Evolutionary conservation across 352 stramenopile genomes (phyloP).

Genomic region (Pythium sp.): DNA sequence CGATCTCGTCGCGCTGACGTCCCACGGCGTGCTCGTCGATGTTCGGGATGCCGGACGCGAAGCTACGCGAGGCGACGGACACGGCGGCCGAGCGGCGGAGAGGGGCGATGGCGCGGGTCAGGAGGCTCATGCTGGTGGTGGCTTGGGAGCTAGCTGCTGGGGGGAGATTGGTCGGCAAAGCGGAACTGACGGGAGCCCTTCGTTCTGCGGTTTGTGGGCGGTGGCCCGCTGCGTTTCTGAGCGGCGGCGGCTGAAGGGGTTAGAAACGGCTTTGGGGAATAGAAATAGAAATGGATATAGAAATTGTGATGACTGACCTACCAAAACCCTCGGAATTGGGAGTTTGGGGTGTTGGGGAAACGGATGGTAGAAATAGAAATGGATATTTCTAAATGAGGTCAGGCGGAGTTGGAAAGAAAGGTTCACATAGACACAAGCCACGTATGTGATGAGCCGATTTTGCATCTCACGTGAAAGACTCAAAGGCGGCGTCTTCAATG

Average conservation of each 20-base stretch:
- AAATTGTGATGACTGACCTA: neutral
- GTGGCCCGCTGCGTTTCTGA: conserved; percentile 18
- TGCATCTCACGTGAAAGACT: neutral
- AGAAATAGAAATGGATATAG: conserved; percentile 8
- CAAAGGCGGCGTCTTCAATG: neutral
- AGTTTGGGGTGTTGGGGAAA: neutral
- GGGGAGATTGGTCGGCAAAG: conserved; percentile 15
- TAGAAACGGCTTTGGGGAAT: conserved; percentile 2
- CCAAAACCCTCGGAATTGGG: neutral
- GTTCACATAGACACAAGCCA: neutral
- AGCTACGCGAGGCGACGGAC: conserved; percentile 38
- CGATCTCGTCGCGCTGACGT: conserved; percentile 72
- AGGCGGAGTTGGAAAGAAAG: neutral
- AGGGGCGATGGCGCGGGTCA: conserved; percentile 50
- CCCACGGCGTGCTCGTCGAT: conserved; percentile 81
- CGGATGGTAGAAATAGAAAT: conserved; percentile 20
- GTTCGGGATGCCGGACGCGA: conserved; percentile 68
- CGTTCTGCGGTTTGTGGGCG: conserved; percentile 9
- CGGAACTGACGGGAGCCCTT: conserved; percentile 25
- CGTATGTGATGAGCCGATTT: neutral
- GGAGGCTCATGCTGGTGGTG: conserved; percentile 35
- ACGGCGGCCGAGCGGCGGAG: conserved; percentile 40
- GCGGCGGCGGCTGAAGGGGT: neutral
- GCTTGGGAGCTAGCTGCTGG: neutral
- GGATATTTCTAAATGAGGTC: neutral